Evolutionary conservation across 345 rosid genomes (phyloP).

Genomic region (Boechera stricta): DNA sequence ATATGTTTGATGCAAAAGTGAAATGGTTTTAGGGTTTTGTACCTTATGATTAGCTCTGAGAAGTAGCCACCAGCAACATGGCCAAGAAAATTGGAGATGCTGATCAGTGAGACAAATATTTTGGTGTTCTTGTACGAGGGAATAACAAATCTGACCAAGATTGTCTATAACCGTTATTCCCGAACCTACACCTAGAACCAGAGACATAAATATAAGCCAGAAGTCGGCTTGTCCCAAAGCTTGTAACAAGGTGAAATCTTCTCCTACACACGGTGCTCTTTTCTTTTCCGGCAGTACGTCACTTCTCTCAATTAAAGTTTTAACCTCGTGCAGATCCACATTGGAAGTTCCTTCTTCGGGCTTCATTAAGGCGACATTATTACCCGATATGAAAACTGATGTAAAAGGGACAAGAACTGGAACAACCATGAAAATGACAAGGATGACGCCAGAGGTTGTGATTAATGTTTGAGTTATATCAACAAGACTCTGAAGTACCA

Average conservation of each 20-base stretch:
- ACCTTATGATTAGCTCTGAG: slow-evolving; percentile 78
- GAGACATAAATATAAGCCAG: slow-evolving; percentile 73
- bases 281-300: slow-evolving; percentile 58
- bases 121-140: slow-evolving; percentile 62
- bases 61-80: slow-evolving; percentile 93
- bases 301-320: slow-evolving; percentile 61
- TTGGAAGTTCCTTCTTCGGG: slow-evolving; percentile 42
- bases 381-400: slow-evolving; percentile 46
- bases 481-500: slow-evolving; percentile 70
- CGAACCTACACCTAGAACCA: slow-evolving; percentile 75
- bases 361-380: slow-evolving; percentile 47
- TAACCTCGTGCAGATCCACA: slow-evolving; percentile 46
- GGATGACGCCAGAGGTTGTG: slow-evolving; percentile 50
- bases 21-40: not conserved
- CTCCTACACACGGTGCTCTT: slow-evolving; percentile 73
- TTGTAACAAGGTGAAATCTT: slow-evolving; percentile 77
- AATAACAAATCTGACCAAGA: slow-evolving; percentile 78
- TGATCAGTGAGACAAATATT: slow-evolving; percentile 80
- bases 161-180: slow-evolving; percentile 88
- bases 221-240: slow-evolving; percentile 74
- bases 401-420: slow-evolving; percentile 64
- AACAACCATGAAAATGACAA: slow-evolving; percentile 57
- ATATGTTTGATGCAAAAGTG: slow-evolving; percentile 7
- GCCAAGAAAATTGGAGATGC: slow-evolving; percentile 92
- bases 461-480: slow-evolving; percentile 52